Evolutionary conservation across 2,329 filamentous ascomycete species (phyloP), one percentile per base, ranked within the genome.

Genomic region (Knufia petricola): DNA sequence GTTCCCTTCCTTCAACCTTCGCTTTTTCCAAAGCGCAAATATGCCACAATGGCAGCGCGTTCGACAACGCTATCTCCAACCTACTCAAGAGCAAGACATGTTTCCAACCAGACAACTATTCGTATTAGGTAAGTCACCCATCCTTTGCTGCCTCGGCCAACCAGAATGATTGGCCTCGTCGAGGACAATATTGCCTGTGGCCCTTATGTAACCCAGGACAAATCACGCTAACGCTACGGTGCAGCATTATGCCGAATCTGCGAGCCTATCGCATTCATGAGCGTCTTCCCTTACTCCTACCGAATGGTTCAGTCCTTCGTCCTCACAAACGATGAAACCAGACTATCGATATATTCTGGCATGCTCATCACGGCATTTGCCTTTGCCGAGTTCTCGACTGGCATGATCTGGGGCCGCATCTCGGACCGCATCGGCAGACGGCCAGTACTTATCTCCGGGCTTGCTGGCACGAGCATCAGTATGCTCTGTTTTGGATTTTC

Each of bases 241-340:
- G 50, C 46, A 94, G 89, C 88, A 39, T 76, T 95, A 62, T 95
- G 89, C 69, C 84, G 92, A 63, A 90, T 98, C 72, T 95, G 88
- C 74, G 92, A 98, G 66, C 92, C 92, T 46, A 96, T 98, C 66
- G 92, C 92, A 4, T 96, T 98, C 75, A 96, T 95, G 87, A 95
- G 89, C 47, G 95, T 96, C 59, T 96, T 98, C 64, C 92, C 92
- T 1, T 98, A 96, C 67, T 88, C 94, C 59, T 96, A 95, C 72
- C 90, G 85, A 72, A 96, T 98, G 92, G 84, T 96, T 59, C 76
- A 88, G 60, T 87, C 88, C 53, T 96, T 96, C 68, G 75, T 85
- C 61, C 82, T 95, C 63, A 86, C 88, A 54, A 74, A 86, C 40
- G 81, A 88, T 62, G 74, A 84, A 54, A 81, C 77, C 59, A 81